Base-by-base conservation (phyloP, 1,284 basidiomycete genomes). In the Cutaneotrichosporon spelunceum region DNA sequence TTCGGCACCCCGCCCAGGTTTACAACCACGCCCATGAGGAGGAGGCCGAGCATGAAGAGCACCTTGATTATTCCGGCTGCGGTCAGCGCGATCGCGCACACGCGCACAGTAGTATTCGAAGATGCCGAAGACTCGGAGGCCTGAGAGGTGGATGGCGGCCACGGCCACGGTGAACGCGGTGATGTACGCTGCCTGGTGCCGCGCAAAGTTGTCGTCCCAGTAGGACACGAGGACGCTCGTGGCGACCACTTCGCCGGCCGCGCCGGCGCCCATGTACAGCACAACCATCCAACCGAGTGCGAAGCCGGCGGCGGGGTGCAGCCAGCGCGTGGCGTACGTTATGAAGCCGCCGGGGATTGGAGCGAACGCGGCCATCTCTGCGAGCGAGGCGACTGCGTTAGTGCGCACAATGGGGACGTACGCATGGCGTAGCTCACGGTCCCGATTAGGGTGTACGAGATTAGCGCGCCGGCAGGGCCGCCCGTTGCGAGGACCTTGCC, bases 181-280 rank as follows among this genome's bases (percentile, higher is more conserved):
- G 34, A 65, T 45, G 57, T 62, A 62, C 4, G 53, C 64, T 9
- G 54, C 64, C 45, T 59, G 56, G 44, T 57, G 61, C 13, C 14
- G 13, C 27, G 23, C n/a, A 14, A 29, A 33, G 27, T 27, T 21
- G 9, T 67, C 56, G 73, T 90, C 88, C 90, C 91, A 93, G 79
- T 87, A 92, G 2, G 85, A 83, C 64, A 91, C 80, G 49, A 93
- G 77, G 58, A 91, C 84, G 44, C 84, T 82, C 4, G 88, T 87
- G 2, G 90, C 89, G 3, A 87, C 86, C 61, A 92, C 82, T 77
- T 93, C 91, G 34, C 87, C 85, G 9, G 90, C 88, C 14, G 85
- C 80, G 14, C 85, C 83, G 60, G 87, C 84, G 52, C 57, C 80
- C 67, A 84, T 83, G 45, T 83, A 81, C 56, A 76, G 75, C 39